Conservation (phyloP, 179 eudicot species). For the Silene noctiflora region DNA sequence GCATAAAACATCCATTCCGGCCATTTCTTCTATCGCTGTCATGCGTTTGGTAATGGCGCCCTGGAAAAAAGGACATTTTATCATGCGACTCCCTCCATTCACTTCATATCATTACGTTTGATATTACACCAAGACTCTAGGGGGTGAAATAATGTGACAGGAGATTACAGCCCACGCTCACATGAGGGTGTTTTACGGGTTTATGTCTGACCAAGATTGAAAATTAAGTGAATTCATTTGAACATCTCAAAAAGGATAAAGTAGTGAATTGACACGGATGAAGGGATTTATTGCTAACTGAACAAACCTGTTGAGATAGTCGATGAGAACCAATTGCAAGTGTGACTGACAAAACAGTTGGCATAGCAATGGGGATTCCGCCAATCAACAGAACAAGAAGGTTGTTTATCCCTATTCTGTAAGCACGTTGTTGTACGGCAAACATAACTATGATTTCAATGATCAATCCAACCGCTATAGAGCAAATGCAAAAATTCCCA, state of each 20-base stretch:
- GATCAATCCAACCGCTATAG: constrained; percentile 67
- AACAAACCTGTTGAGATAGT: constrained; percentile 62
- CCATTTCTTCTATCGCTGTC: constrained; percentile 85
- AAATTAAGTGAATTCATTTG: too few relatives aligned
- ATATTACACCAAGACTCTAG: too few relatives aligned
- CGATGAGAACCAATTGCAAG: constrained; percentile 75
- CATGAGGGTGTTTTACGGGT: too few relatives aligned
- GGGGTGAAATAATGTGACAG: too few relatives aligned
- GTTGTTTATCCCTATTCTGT: constrained; percentile 65
- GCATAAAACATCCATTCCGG: constrained; percentile 77
- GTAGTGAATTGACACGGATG: background rate
- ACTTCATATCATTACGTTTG: too few relatives aligned
- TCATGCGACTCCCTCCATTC: too few relatives aligned
- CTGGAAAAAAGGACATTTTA: constrained; percentile 24
- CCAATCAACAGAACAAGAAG: constrained; percentile 75
- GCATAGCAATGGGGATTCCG: constrained; percentile 85
- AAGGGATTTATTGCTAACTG: background rate
- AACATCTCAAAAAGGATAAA: background rate
- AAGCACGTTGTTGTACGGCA: constrained; percentile 54
- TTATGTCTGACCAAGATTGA: too few relatives aligned
- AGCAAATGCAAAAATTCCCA: constrained; percentile 71
- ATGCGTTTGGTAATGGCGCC: constrained; percentile 79
- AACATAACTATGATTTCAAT: constrained; percentile 66
- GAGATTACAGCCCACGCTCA: too few relatives aligned
- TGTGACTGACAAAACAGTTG: constrained; percentile 70